A percentile compares a stretch with the other conserved stretches of the same genome.
phyloP scores from a whole-genome alignment of 176 grass and related monocot species.

The Urochloa ruziziensis region DNA sequence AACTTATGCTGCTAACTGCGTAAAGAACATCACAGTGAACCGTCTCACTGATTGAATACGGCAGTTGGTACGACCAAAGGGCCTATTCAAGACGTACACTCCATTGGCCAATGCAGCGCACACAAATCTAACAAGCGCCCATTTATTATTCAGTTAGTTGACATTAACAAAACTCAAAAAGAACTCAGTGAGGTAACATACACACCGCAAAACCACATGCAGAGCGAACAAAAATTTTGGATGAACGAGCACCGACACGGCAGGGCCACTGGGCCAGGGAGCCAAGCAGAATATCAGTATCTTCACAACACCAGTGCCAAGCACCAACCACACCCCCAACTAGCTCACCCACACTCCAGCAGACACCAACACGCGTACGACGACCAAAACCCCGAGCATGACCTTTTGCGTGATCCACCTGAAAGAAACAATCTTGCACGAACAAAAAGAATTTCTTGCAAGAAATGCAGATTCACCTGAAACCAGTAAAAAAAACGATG shows the following conservation, averaged over 20 bases:
- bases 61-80: too few species aligned
- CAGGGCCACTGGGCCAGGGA: too few species aligned
- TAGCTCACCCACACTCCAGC: slow-evolving; percentile 20
- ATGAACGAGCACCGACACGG: slow-evolving; percentile 43
- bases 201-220: neutral
- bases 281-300: neutral
- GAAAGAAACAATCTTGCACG: slow-evolving; percentile 23
- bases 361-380: neutral
- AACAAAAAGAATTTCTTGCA: slow-evolving; percentile 33
- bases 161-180: neutral
- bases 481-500: slow-evolving; percentile 7
- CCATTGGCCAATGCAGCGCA: too few species aligned
- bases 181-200: neutral
- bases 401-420: slow-evolving; percentile 34
- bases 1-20: too few species aligned
- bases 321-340: slow-evolving; percentile 1
- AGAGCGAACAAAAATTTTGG: slow-evolving; percentile 11
- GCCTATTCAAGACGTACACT: too few species aligned
- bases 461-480: slow-evolving; percentile 41
- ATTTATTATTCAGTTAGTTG: too few species aligned
- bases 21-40: too few species aligned
- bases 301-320: neutral
- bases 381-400: slow-evolving; percentile 17
- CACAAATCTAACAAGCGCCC: too few species aligned
- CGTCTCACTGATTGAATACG: too few species aligned